Conservation (phyloP, 345 rosid species). For the Brassica juncea region DNA sequence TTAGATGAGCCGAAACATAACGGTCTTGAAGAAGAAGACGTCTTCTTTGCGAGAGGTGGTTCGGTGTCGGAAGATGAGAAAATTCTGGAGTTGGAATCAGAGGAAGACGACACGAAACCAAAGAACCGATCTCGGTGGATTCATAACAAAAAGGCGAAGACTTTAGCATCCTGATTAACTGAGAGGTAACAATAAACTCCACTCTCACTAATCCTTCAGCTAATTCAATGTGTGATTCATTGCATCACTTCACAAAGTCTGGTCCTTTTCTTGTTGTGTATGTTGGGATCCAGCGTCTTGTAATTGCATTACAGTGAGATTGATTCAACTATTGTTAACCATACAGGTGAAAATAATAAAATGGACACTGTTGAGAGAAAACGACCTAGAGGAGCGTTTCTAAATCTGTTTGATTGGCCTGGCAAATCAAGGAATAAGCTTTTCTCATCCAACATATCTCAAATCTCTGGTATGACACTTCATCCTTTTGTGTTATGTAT, state of each 20-base stretch:
- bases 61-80: conserved; percentile 89
- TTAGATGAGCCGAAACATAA: conserved; percentile 45
- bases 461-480: conserved; percentile 44
- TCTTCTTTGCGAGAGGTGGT: conserved; percentile 43
- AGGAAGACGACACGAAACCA: conserved; percentile 72
- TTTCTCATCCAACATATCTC: conserved; percentile 54
- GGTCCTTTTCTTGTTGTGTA: neutral
- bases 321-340: conserved; percentile 24
- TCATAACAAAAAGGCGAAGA: conserved; percentile 14
- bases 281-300: neutral
- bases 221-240: neutral
- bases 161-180: conserved; percentile 22
- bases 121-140: conserved; percentile 44
- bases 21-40: conserved; percentile 34
- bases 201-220: neutral
- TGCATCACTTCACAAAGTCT: neutral
- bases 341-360: conserved; percentile 35
- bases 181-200: conserved; percentile 2
- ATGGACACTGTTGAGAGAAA: conserved; percentile 71
- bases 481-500: conserved; percentile 18
- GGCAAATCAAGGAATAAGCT: conserved; percentile 94
- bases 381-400: conserved; percentile 69
- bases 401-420: conserved; percentile 85
- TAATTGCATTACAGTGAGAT: neutral
- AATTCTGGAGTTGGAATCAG: conserved; percentile 69